These are phyloP conservation scores for Funneliformis geosporum DNA, from an alignment of 192 early-diverging fungal genomes.

Conservation along the genomic window DNA sequence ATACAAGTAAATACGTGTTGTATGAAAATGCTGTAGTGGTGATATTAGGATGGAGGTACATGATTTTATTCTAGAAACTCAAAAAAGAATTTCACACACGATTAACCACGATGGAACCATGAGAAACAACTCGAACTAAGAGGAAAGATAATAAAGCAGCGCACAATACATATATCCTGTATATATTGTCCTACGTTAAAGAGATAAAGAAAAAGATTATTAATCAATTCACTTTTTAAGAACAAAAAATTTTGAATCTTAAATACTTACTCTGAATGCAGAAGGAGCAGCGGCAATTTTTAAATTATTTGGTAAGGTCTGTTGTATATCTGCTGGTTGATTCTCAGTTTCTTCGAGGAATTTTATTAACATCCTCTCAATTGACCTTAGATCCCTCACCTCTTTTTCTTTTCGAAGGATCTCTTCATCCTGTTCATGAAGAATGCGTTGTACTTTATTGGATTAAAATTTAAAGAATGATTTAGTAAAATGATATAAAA, in stretches of 20 bases:
- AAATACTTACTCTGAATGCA: neutral
- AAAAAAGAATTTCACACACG: neutral
- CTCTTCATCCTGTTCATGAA: neutral
- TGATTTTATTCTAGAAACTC: neutral
- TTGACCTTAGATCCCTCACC: neutral
- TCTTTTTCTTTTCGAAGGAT: neutral
- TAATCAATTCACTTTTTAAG: neutral
- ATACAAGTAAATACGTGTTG: neutral
- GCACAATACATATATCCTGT: slow-evolving; percentile 1
- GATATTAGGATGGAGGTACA: neutral
- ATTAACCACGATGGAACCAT: neutral
- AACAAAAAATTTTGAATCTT: neutral
- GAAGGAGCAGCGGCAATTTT: neutral
- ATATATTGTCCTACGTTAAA: neutral
- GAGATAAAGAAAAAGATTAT: neutral
- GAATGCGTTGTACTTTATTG: neutral
- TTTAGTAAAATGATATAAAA: neutral
- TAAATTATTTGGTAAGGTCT: neutral
- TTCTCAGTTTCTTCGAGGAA: neutral
- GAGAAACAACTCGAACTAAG: neutral
- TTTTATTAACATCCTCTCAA: neutral
- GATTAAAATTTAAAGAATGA: neutral
- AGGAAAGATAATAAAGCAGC: neutral
- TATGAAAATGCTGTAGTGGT: neutral
- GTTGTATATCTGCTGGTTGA: neutral